Evolutionary conservation across 179 eudicot species (phyloP), one percentile per base, ranked within the genome.

Genomic region (Silene noctiflora): DNA sequence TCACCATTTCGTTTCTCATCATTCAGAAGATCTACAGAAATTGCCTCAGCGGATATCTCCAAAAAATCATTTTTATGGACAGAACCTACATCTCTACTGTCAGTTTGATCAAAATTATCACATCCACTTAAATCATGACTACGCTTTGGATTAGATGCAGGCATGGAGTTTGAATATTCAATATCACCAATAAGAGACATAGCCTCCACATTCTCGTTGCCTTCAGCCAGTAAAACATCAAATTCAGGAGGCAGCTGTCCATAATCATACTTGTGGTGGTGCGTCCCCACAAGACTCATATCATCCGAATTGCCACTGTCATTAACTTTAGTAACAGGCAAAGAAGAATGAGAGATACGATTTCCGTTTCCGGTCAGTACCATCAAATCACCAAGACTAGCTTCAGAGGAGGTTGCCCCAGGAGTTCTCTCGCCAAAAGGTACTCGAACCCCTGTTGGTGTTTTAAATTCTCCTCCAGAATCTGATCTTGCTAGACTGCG

Each of bases 401-500:
- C 51, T 44, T 85, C 69, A 51, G 75, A 56, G 16, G 84, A 75
- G 76, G 74, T 79, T 75, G 81, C 84, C 61, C 82, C 84, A 21
- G 83, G 89, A 73, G 97, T 89, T 80, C 84, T 87, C 88, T 89
- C 96, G 55, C 85, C 95, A 78, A 87, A 90, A 61, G 87, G 79
- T 73, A 87, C 86, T 61, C 78, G 84, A 74, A 75, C 76, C 33
- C 77, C 86, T 71, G 91, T 88, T 56, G 93, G 94, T 12, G 99
- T 88, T 77, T 84, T 86, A 76, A 88, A 78, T 62, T 89, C 95
- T 67, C 84, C 88, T 62, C 92, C 97, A 21, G 91, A 88, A 39
- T 89, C 97, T 69, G 96, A 89, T 77, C 82, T 83, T 64, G 91
- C 97, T 35, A 95, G 85, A 80, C 97, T 92, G 71, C 88, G 96